Percentiles rank a stretch among this genome's conserved stretches.
These are phyloP conservation scores for Simmondsia chinensis DNA, from an alignment of 148 eudicot genomes.

Conservation along the genomic window DNA sequence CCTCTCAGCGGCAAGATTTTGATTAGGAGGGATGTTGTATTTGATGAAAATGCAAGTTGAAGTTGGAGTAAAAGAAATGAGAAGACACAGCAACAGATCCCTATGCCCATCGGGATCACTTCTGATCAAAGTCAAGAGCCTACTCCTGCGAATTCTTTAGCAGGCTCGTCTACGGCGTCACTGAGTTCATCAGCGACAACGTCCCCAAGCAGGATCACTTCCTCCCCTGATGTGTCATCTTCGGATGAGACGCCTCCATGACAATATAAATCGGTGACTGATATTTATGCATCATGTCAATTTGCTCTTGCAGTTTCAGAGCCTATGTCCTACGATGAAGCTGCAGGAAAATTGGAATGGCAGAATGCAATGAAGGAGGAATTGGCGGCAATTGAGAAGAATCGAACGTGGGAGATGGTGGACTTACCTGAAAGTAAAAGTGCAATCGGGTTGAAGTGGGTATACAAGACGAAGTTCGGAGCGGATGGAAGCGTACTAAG, in stretches of 20 bases:
- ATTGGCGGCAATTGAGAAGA: background rate
- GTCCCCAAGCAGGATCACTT: too few relatives aligned
- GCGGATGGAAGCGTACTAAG: background rate
- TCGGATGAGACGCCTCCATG: too few relatives aligned
- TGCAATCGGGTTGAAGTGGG: conserved; percentile 7
- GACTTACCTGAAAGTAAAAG: background rate
- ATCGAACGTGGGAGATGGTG: conserved; percentile 3
- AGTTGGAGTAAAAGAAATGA: background rate
- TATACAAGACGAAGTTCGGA: background rate
- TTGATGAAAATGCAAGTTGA: conserved; percentile 1
- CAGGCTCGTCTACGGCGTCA: too few relatives aligned
- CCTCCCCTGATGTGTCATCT: too few relatives aligned
- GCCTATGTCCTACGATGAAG: background rate
- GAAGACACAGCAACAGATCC: background rate
- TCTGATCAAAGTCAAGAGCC: background rate
- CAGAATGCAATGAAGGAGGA: background rate
- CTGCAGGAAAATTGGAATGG: background rate
- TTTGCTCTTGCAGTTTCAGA: background rate
- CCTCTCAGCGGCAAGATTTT: background rate
- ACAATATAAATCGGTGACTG: too few relatives aligned
- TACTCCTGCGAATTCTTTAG: too few relatives aligned
- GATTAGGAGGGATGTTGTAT: background rate
- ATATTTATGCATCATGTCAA: background rate
- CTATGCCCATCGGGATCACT: background rate
- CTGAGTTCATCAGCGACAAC: background rate